A percentile compares a stretch with the other conserved stretches of the same genome.
Conservation (phyloP, 176 grass and related monocot genomes). For the Ampelocalamus luodianensis region DNA sequence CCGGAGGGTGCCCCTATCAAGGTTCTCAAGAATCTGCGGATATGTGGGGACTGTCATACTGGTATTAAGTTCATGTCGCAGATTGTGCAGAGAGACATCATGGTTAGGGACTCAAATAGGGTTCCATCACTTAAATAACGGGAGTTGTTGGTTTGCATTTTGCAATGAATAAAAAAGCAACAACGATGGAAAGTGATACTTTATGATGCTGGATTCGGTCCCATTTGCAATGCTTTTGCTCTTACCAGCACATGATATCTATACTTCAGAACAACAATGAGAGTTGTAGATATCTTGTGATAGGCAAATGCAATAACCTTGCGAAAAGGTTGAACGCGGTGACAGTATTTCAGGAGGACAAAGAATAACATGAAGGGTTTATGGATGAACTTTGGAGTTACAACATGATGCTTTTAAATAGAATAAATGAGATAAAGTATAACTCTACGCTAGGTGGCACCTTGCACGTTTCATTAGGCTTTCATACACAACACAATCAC, state of each 20-base stretch:
- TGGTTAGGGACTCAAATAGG: conserved; percentile 66
- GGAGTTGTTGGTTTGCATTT: conserved; percentile 37
- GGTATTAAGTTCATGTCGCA: conserved; percentile 63
- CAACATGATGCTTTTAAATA: not conserved
- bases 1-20: conserved; percentile 51
- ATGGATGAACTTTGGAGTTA: not conserved
- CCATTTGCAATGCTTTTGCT: not conserved
- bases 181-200: not conserved
- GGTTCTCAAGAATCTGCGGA: conserved; percentile 76
- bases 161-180: not conserved
- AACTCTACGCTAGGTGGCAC: not conserved
- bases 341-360: not conserved
- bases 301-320: not conserved
- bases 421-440: not conserved
- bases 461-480: not conserved
- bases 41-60: conserved; percentile 76
- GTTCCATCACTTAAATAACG: conserved; percentile 70
- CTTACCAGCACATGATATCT: not conserved
- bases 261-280: not conserved
- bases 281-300: not conserved
- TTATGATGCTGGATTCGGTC: not conserved
- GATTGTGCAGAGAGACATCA: conserved; percentile 57
- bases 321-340: not conserved
- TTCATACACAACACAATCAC: not conserved
- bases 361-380: not conserved